A percentile compares a stretch with the other conserved stretches of the same genome.
phyloP scores from a whole-genome alignment of 192 early-diverging fungal species.

The Linderina pennispora region DNA sequence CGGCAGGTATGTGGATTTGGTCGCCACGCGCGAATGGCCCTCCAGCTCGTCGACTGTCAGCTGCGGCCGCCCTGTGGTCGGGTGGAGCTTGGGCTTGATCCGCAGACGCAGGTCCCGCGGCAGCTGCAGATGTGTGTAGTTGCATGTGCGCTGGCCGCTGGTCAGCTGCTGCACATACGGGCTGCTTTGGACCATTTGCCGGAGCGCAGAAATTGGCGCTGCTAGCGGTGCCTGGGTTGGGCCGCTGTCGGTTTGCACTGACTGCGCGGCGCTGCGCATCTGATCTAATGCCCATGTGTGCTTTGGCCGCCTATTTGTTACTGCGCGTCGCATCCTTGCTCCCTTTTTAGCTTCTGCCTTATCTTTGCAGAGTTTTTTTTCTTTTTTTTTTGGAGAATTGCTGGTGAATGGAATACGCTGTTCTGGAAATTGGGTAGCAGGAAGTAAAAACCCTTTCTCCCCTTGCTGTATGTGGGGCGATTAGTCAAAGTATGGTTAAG shows the following conservation, averaged over 20 bases:
- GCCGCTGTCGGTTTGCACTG: conserved; percentile 3
- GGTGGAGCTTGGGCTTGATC: conserved; percentile 11
- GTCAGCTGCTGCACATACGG: conserved; percentile 17
- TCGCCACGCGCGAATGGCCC: not conserved
- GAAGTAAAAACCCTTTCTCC: no score
- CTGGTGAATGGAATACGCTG: no score
- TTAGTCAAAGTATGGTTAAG: no score
- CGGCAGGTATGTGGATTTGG: conserved; percentile 19
- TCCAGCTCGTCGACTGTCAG: conserved; percentile 28
- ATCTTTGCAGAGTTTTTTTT: no score
- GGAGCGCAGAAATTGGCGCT: not conserved
- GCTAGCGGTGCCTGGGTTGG: not conserved
- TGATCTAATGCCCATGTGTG: no score
- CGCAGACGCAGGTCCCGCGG: conserved; percentile 11
- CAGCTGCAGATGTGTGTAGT: conserved; percentile 5
- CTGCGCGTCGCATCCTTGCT: no score
- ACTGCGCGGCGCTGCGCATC: not conserved
- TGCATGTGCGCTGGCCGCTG: conserved; percentile 16
- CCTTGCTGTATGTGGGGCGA: no score
- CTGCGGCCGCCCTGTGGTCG: not conserved
- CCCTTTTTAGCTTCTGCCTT: no score
- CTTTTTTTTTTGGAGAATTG: no score
- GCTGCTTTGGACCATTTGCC: conserved; percentile 26
- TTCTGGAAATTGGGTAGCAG: no score
- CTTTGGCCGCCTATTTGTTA: no score